phyloP scores from a whole-genome alignment of 371 early-diverging fungal genomes.

The Sporodiniella umbellata region DNA sequence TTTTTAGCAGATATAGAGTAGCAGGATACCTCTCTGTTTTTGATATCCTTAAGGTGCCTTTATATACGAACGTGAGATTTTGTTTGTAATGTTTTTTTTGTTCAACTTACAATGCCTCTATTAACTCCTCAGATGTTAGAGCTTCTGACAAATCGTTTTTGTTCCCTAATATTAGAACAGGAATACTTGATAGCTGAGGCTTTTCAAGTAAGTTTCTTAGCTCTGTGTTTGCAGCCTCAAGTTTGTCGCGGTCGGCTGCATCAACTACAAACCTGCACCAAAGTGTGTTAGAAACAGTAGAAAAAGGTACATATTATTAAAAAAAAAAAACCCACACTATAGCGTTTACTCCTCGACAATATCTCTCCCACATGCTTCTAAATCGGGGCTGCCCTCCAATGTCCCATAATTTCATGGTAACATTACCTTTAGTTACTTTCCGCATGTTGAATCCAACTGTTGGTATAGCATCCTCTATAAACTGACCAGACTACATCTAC shows the following conservation, averaged over 20 bases:
- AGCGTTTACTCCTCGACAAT: conserved; percentile 93
- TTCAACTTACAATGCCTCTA: conserved; percentile 77
- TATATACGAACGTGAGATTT: background rate
- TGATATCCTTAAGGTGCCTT: conserved; percentile 84
- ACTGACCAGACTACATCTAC: conserved; percentile 78
- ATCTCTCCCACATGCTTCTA: conserved; percentile 98
- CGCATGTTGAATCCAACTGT: conserved; percentile 99
- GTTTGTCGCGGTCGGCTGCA: conserved; percentile 89
- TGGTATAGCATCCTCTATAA: conserved; percentile 95
- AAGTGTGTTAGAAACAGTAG: too few relatives aligned
- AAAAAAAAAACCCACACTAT: conserved; percentile 76
- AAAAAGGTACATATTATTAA: background rate
- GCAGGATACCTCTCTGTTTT: conserved; percentile 95
- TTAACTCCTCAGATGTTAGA: conserved; percentile 86
- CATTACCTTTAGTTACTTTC: conserved; percentile 88
- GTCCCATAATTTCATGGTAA: conserved; percentile 99
- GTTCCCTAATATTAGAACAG: conserved; percentile 96
- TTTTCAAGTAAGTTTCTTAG: conserved; percentile 88
- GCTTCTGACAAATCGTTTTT: conserved; percentile 96
- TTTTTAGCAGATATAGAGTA: conserved; percentile 99
- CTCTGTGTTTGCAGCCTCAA: conserved; percentile 91
- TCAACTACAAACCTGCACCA: conserved; percentile 86
- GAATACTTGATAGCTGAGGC: conserved; percentile 88
- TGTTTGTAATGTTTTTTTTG: background rate
- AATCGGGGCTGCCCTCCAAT: conserved; percentile 97